Base-by-base conservation (phyloP, 495 filamentous ascomycete genomes). In the Cercophora samala region DNA sequence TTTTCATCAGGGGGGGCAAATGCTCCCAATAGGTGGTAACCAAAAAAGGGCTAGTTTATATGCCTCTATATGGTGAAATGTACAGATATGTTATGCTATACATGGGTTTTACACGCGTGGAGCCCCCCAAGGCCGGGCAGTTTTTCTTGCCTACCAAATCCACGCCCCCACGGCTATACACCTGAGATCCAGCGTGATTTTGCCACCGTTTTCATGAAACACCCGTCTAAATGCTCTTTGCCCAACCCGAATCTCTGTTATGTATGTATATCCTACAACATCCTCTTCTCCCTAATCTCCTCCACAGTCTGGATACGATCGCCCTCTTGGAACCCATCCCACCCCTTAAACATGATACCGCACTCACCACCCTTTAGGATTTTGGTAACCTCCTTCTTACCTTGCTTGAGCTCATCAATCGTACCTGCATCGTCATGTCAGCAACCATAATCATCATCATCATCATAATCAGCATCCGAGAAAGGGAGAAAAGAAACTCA, bases 321-420 rank as follows among this genome's bases (percentile, higher is more conserved):
- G 24, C 93, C 95, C 37, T 87, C 82, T 65, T 87, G 73, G 78
- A 98, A 91, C 21, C 85, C 89, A 19, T 87, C 80, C 90, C 91
- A 98, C 51, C 80, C 83, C 8, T 89, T 86, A 72, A 99, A 97
- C 51, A 84, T 87, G 66, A 99, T 89, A 61, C 96, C 96, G 72
- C 96, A 99, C 75, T 99, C 96, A 54, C 82, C 87, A 53, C 91
- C 93, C 82, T 96, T 98, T 71, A 87, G 89, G 87, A 94, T 93
- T 73, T 96, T 91, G 8, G 81, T 80, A 6, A 93, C 89, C 73
- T 97, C 91, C 70, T 96, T 95, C 84, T 98, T 96, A 74, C 90
- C 86, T 70, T 94, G 90, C 81, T 95, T 98, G 32, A 99, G 85
- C 2, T 90, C 91, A 21, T 86, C 81, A 17, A 98, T 83, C 9